Conservation (phyloP, 2,329 filamentous ascomycete species). For the Thielaviopsis punctulata region DNA sequence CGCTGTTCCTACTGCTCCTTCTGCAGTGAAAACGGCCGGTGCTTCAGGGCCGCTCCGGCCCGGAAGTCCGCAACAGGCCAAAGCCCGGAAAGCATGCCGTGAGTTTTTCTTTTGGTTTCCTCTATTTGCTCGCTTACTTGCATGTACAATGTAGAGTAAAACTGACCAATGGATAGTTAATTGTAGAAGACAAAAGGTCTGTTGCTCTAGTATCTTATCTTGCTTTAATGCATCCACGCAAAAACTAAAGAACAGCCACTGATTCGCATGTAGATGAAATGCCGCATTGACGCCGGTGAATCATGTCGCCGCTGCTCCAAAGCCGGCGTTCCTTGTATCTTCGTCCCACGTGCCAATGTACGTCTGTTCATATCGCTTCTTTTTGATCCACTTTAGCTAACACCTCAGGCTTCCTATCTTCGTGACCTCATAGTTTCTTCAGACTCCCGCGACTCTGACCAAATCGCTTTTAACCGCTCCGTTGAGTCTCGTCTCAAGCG, state of each 20-base stretch:
- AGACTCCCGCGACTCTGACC: conserved; percentile 11
- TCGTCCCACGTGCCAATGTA: conserved; percentile 24
- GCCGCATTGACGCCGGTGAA: conserved; percentile 20
- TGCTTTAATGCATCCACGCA: conserved; percentile 18
- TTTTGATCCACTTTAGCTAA: neutral
- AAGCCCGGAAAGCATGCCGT: conserved; percentile 19
- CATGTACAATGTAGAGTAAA: too few species aligned
- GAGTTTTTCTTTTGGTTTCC: too few species aligned
- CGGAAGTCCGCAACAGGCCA: conserved; percentile 11
- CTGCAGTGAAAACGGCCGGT: neutral
- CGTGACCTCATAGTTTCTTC: conserved; percentile 11
- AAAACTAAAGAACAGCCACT: too few species aligned
- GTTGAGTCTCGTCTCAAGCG: conserved; percentile 14
- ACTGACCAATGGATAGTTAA: too few species aligned
- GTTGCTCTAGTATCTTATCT: neutral
- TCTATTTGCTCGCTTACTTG: too few species aligned
- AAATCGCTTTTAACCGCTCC: conserved; percentile 12
- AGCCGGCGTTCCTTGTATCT: conserved; percentile 22
- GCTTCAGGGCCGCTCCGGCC: neutral
- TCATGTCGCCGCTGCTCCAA: conserved; percentile 20
- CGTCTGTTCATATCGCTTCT: conserved; percentile 9
- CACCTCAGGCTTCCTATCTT: conserved; percentile 9
- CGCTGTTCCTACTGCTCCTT: neutral
- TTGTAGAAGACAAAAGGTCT: conserved; percentile 6
- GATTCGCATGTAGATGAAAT: conserved; percentile 20